Conservation (phyloP, 306 rosid genomes). For the Lathyrus oleraceus region DNA sequence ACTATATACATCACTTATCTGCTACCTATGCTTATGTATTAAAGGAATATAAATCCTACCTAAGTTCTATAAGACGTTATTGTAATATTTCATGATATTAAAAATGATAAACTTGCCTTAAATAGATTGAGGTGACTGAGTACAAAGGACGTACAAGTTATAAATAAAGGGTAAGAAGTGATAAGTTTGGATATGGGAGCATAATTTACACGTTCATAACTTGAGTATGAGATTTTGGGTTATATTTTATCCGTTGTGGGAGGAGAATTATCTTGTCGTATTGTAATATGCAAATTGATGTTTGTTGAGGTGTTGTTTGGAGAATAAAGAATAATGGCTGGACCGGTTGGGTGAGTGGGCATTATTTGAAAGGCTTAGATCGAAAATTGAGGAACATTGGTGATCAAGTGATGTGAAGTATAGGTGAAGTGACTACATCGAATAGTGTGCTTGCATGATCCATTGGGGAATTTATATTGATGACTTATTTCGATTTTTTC, state of each 20-base stretch:
- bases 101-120: background rate
- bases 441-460: conserved; percentile 2
- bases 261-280: background rate
- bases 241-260: background rate
- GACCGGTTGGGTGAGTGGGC: conserved; percentile 3
- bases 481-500: too few species aligned
- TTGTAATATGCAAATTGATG: background rate
- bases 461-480: background rate
- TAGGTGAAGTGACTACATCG: background rate
- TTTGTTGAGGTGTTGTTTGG: background rate
- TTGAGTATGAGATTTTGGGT: background rate
- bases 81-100: background rate
- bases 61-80: background rate
- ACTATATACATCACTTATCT: conserved; percentile 14
- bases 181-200: background rate
- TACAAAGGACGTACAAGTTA: background rate
- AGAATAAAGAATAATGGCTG: conserved; percentile 12
- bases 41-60: background rate
- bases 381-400: background rate
- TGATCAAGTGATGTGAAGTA: background rate
- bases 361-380: conserved; percentile 4
- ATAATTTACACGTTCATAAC: background rate
- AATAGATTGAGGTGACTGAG: background rate
- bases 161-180: background rate
- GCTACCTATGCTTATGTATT: conserved; percentile 1